Conservation (phyloP, 169 alveolate genomes). For the Blepharisma undulans region DNA sequence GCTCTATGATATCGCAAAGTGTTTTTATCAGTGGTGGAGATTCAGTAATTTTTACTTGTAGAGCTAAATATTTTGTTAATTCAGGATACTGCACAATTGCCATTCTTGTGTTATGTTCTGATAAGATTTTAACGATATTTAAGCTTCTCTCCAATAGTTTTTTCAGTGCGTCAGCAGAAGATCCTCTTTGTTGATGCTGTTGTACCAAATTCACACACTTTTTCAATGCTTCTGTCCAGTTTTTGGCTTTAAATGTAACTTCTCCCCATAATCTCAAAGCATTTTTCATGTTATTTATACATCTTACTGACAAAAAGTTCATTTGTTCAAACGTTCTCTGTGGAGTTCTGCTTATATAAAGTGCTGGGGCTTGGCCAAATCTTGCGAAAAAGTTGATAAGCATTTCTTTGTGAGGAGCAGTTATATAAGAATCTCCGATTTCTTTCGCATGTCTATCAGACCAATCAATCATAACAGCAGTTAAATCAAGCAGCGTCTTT, state of each 20-base stretch:
- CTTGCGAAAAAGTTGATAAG: constrained; percentile 45
- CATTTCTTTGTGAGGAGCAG: constrained; percentile 37
- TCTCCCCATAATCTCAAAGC: constrained; percentile 37
- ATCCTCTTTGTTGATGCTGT: constrained; percentile 32
- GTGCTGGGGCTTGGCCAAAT: constrained; percentile 43
- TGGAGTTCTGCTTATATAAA: constrained; percentile 28
- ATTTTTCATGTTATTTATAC: constrained; percentile 16
- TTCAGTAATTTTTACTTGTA: constrained; percentile 33
- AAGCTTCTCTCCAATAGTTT: constrained; percentile 37
- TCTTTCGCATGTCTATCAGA: constrained; percentile 17
- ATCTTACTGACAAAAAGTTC: constrained; percentile 14
- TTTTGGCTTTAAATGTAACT: constrained; percentile 31
- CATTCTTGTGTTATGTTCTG: constrained; percentile 3
- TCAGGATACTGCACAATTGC: constrained; percentile 31
- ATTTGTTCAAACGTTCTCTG: constrained; percentile 42
- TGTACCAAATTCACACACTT: constrained; percentile 37
- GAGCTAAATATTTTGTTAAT: constrained; percentile 14
- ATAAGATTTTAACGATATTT: constrained; percentile 23
- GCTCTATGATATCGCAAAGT: constrained; percentile 7
- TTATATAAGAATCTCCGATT: constrained; percentile 24
- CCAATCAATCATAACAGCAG: constrained; percentile 34
- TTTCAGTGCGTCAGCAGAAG: constrained; percentile 25
- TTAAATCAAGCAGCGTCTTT: constrained; percentile 33
- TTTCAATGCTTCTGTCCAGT: constrained; percentile 40
- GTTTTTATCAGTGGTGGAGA: background rate